phyloP scores from a whole-genome alignment of 225 moss, liverwort and hornwort genomes.

The Lunularia cruciata region DNA sequence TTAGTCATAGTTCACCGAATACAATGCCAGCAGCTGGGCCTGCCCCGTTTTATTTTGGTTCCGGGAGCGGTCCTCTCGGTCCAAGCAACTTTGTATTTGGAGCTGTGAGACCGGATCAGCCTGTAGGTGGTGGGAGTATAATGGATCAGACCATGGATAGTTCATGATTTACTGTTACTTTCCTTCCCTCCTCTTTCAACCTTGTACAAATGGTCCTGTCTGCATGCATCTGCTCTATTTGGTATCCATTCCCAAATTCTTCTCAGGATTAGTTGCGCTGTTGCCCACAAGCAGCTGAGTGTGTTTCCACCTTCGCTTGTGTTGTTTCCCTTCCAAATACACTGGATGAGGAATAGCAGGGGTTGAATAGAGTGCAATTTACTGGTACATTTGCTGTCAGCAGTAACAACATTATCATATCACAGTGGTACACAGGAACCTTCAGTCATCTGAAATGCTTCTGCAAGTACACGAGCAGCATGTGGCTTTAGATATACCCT shows the following conservation, averaged over 20 bases:
- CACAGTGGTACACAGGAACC: slow-evolving; percentile 23
- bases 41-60: slow-evolving; percentile 49
- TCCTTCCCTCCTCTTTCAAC: slow-evolving; percentile 4
- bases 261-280: slow-evolving; percentile 22
- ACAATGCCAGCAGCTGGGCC: slow-evolving; percentile 35
- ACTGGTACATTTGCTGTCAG: slow-evolving; percentile 24
- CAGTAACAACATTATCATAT: slow-evolving; percentile 19
- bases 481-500: slow-evolving; percentile 20
- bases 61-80: slow-evolving; percentile 41
- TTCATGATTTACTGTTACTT: slow-evolving; percentile 39
- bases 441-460: slow-evolving; percentile 5
- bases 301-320: slow-evolving; percentile 12
- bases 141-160: slow-evolving; percentile 97
- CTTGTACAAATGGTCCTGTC: slow-evolving; percentile 35
- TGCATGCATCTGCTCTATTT: slow-evolving; percentile 20
- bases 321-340: slow-evolving; percentile 9
- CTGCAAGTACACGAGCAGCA: slow-evolving; percentile 14
- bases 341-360: slow-evolving; percentile 22
- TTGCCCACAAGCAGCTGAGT: slow-evolving; percentile 21
- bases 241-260: slow-evolving; percentile 22
- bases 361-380: slow-evolving; percentile 12
- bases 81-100: slow-evolving; percentile 80
- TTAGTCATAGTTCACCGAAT: slow-evolving; percentile 34
- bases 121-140: slow-evolving; percentile 54
- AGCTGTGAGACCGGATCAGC: slow-evolving; percentile 69